phyloP scores from a whole-genome alignment of 2,329 filamentous ascomycete species.

The Ophiobolus disseminans region DNA sequence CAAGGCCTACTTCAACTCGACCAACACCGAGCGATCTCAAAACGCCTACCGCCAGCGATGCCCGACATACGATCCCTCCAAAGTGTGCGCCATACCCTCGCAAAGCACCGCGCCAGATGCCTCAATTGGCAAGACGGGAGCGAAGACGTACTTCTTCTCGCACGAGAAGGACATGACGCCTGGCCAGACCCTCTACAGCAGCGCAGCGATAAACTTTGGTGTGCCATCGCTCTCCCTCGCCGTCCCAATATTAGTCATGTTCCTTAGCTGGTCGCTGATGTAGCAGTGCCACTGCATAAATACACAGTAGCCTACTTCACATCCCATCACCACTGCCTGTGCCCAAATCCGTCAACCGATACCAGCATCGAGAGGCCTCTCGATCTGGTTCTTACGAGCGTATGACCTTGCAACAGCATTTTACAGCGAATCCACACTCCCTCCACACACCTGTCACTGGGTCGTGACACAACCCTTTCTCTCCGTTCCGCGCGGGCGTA shows the following conservation, averaged over 20 bases:
- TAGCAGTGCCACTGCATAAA: constrained; percentile 21
- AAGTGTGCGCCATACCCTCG: constrained; percentile 44
- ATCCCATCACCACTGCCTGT: neutral
- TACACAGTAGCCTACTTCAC: constrained; percentile 11
- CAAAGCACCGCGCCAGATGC: constrained; percentile 41
- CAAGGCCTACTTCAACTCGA: constrained; percentile 82
- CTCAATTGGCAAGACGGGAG: constrained; percentile 29
- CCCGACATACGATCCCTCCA: constrained; percentile 31
- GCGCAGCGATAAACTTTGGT: constrained; percentile 25
- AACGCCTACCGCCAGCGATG: constrained; percentile 43
- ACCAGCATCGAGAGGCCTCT: neutral
- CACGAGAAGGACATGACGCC: constrained; percentile 34
- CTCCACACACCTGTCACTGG: constrained; percentile 2
- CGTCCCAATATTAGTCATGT: constrained; percentile 30
- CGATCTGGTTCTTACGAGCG: constrained; percentile 10
- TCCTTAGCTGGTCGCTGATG: constrained; percentile 37
- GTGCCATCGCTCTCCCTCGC: constrained; percentile 26
- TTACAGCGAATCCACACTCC: neutral
- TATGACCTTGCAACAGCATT: constrained; percentile 8
- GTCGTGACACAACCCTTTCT: too few relatives aligned
- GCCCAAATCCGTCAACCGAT: constrained; percentile 1
- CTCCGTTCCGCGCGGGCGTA: too few relatives aligned
- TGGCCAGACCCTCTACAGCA: constrained; percentile 36
- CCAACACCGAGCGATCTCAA: constrained; percentile 44
- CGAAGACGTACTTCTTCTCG: constrained; percentile 49